phyloP scores from a whole-genome alignment of 106 monocot genomes.

The Allium cepa region DNA sequence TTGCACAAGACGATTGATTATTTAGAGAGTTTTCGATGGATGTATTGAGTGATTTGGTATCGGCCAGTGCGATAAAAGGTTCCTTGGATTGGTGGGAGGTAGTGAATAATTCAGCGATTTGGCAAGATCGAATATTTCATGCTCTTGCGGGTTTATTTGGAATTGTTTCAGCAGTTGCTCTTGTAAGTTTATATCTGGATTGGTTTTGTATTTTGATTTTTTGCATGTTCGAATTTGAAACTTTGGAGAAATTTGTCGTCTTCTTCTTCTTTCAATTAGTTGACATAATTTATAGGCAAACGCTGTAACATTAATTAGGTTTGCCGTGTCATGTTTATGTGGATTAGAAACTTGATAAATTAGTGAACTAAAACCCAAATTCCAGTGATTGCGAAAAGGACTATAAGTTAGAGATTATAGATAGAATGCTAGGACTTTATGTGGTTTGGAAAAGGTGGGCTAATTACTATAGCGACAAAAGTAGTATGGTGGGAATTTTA shows the following conservation, averaged over 20 bases:
- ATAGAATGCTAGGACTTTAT: no score
- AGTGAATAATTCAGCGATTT: slow-evolving; percentile 32
- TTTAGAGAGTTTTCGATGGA: slow-evolving; percentile 1
- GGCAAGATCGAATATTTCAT: slow-evolving; percentile 57
- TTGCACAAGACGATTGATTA: no score
- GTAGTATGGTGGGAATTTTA: no score
- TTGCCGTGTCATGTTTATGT: no score
- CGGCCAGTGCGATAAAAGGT: slow-evolving; percentile 8
- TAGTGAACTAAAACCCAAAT: no score
- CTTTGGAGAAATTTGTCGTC: background rate
- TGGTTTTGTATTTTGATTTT: background rate
- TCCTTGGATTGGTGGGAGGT: slow-evolving; percentile 40
- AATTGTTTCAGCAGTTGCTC: slow-evolving; percentile 18
- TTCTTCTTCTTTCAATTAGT: background rate
- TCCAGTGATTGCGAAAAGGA: no score
- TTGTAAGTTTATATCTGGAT: background rate
- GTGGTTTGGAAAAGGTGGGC: no score
- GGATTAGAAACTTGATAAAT: no score
- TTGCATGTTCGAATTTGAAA: background rate
- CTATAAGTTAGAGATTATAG: no score
- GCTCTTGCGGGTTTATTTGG: slow-evolving; percentile 33
- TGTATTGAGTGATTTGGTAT: slow-evolving; percentile 9
- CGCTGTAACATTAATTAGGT: no score
- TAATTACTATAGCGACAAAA: no score
- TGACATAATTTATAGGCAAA: background rate